These are phyloP conservation scores for Picochlorum sp. DNA, from an alignment of 139 green algal species.

Conservation along the genomic window DNA sequence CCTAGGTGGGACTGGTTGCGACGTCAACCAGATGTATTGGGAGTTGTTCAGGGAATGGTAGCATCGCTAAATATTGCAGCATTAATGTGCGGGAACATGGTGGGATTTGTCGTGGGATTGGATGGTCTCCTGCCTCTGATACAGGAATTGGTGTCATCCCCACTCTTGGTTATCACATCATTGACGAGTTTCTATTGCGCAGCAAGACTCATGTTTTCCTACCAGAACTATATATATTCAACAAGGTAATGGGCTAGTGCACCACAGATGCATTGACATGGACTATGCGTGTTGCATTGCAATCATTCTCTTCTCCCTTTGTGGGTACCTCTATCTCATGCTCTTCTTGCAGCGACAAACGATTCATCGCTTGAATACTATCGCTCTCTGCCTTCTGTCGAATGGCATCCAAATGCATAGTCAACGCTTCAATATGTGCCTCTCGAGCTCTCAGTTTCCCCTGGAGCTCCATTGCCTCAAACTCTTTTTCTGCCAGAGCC, in stretches of 20 bases:
- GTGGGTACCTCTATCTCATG: too few species aligned
- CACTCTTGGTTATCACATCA: slow-evolving; percentile 28
- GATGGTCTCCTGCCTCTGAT: slow-evolving; percentile 15
- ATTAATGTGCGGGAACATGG: slow-evolving; percentile 76
- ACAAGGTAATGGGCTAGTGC: neutral
- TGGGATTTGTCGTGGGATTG: slow-evolving; percentile 61
- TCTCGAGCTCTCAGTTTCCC: slow-evolving; percentile 4
- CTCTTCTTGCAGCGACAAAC: too few species aligned
- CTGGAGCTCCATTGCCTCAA: slow-evolving; percentile 12
- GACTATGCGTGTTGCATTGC: too few species aligned
- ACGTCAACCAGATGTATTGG: slow-evolving; percentile 16
- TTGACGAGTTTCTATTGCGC: slow-evolving; percentile 57
- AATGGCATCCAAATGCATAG: neutral
- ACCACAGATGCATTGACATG: neutral
- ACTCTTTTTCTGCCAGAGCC: slow-evolving; percentile 9
- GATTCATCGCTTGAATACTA: too few species aligned
- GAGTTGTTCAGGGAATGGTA: slow-evolving; percentile 29
- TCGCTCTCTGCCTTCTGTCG: neutral
- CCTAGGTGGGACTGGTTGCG: neutral
- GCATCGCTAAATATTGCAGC: slow-evolving; percentile 55
- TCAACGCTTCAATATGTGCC: slow-evolving; percentile 5
- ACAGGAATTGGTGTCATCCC: slow-evolving; percentile 34
- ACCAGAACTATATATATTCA: neutral
- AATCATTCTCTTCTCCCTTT: too few species aligned
- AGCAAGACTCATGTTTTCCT: slow-evolving; percentile 67